Evolutionary conservation across 148 eudicot species (phyloP), one percentile per base, ranked within the genome.

Genomic region (Rhododendron williamsianum): DNA sequence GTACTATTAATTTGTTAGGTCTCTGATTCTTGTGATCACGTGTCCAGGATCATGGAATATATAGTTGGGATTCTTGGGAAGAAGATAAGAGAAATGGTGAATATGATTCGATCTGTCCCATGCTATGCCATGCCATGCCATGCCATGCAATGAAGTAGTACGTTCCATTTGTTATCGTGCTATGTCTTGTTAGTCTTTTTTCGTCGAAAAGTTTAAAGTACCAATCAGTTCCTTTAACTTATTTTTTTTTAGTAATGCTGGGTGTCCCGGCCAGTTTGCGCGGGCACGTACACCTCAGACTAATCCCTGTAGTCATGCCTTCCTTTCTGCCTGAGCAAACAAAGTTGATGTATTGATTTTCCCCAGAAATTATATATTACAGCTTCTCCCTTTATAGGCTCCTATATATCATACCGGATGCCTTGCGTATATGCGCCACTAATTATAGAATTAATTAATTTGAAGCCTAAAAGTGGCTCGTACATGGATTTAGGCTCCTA

Each of bases 21-120:
- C 63, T 81, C 49, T 81, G 46, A 81, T 58, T 82, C 51, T 82
- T 38, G 51, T 60, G 84, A 21, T 41, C 38, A 30, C 76, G 35
- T 63, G 30, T 41, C 2, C 1, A 35, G 48, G 36, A 35, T 54
- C 45, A 81, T 8, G 19, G 9, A 1, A 81, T 52, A 13, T 52
- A 15, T 38, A 15, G 73, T 12, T 38, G 43, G 30, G 30, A 30
- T 30, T 30, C 30, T 30, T 30, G 30, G 45, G 48, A 36, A 81
- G 13, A 21, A 58, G 67, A 81, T 56, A 9, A 10, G n/a, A 56
- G 11, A 77, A 21, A 77, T 77, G 33, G 19, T 77, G 25, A 0
- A 48, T 25, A 46, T 78, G 51, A 82, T 82, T 38, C 43, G 43
- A 41, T 4, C 33, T 63, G 48, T 46, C 10, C 49, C 49, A 8